A percentile compares a stretch with the other conserved stretches of the same genome.
phyloP scores from a whole-genome alignment of 2,329 filamentous ascomycete genomes.

The Grosmannia huntii region DNA sequence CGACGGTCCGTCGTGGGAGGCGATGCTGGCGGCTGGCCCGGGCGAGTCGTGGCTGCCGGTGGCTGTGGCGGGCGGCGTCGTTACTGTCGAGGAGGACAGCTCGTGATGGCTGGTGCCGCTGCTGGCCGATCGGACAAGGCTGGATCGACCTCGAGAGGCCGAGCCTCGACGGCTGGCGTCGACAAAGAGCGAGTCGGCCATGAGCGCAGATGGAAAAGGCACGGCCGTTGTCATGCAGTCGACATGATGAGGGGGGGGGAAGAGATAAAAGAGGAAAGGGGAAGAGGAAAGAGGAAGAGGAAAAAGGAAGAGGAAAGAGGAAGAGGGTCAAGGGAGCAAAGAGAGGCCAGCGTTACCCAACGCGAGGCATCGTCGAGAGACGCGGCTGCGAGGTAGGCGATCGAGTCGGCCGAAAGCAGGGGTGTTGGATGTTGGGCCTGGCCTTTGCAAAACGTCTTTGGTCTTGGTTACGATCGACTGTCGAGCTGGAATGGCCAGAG shows the following conservation, averaged over 20 bases:
- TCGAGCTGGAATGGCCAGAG: no score
- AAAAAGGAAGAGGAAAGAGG: not conserved
- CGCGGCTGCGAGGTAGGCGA: no score
- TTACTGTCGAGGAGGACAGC: not conserved
- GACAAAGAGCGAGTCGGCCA: not conserved
- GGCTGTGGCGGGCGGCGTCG: not conserved
- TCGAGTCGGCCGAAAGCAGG: no score
- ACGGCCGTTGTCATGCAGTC: no score
- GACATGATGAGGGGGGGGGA: no score
- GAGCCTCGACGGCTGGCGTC: not conserved
- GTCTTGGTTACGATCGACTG: no score
- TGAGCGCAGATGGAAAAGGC: not conserved
- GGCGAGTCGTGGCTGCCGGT: not conserved
- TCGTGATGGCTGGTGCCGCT: not conserved
- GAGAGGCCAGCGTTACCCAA: not conserved
- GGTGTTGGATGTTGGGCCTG: no score
- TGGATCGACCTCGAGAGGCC: not conserved
- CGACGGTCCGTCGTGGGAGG: not conserved
- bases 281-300: no score
- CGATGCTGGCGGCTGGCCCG: not conserved
- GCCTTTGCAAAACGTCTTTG: no score
- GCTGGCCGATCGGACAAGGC: not conserved
- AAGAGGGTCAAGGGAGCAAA: not conserved
- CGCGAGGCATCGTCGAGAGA: not conserved
- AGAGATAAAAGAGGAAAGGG: no score